Evolutionary conservation across 139 green algal genomes (phyloP).

Genomic region (Picocystis salinarum): DNA sequence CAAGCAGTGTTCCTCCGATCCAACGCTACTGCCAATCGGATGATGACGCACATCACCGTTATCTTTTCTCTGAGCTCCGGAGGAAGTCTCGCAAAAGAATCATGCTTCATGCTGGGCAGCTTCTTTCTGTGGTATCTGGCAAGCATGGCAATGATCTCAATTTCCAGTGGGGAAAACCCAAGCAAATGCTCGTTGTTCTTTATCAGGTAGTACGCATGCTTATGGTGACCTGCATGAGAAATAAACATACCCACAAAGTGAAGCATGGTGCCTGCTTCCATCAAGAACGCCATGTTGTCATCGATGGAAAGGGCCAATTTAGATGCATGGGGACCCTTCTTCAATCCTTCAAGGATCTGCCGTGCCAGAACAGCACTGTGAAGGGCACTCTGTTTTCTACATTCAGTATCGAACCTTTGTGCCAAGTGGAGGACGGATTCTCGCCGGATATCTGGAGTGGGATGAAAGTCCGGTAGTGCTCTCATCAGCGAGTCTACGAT

Average conservation of each 20-base stretch:
- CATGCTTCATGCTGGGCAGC: constrained; percentile 4
- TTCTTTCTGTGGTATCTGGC: constrained; percentile 17
- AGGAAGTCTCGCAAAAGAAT: constrained; percentile 11
- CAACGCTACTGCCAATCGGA: constrained; percentile 15
- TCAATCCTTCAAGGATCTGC: constrained; percentile 11
- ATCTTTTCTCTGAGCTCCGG: constrained; percentile 9
- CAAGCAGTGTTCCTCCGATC: constrained; percentile 13
- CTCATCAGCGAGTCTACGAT: constrained; percentile 14
- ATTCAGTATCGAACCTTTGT: constrained; percentile 13
- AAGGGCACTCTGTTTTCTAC: constrained; percentile 5
- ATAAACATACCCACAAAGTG: constrained; percentile 21
- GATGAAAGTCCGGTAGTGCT: constrained; percentile 1
- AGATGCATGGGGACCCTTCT: constrained; percentile 5
- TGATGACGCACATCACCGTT: constrained; percentile 8
- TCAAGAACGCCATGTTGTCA: constrained; percentile 5
- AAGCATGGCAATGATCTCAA: constrained; percentile 19
- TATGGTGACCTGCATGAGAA: constrained; percentile 19
- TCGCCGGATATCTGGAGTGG: constrained; percentile 7
- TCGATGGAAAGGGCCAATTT: not conserved
- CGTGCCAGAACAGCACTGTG: constrained; percentile 13
- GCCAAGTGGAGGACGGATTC: constrained; percentile 15
- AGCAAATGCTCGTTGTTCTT: constrained; percentile 21
- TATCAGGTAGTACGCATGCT: constrained; percentile 19
- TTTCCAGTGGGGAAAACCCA: constrained; percentile 13
- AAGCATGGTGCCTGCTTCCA: constrained; percentile 16